Conservation (phyloP, 1,284 basidiomycete species). For the Fomitopsis schrenkii region DNA sequence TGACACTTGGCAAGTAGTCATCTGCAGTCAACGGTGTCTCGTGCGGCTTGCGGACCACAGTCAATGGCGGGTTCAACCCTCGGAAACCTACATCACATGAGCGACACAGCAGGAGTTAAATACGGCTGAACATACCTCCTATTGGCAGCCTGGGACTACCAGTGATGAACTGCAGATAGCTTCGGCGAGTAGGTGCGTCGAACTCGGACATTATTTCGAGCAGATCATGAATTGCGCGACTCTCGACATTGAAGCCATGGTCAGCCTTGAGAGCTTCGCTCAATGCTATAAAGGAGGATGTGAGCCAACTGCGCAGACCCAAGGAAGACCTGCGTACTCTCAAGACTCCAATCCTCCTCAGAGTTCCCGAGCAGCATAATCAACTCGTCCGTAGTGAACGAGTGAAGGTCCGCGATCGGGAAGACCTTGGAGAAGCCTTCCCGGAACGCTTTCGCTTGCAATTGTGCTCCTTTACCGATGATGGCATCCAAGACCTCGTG, state of each 20-base stretch:
- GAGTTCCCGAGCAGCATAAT: slow-evolving; percentile 92
- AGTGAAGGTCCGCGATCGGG: slow-evolving; percentile 84
- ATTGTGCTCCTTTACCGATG: slow-evolving; percentile 69
- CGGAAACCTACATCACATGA: slow-evolving; percentile 72
- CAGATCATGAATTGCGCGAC: slow-evolving; percentile 84
- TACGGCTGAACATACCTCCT: slow-evolving; percentile 56
- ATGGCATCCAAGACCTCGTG: slow-evolving; percentile 77
- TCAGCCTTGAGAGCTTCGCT: slow-evolving; percentile 93
- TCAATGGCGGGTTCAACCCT: slow-evolving; percentile 90
- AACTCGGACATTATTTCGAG: slow-evolving; percentile 86
- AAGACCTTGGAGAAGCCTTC: slow-evolving; percentile 95
- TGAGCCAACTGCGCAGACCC: slow-evolving; percentile 5
- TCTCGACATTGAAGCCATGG: slow-evolving; percentile 96
- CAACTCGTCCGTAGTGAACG: slow-evolving; percentile 93
- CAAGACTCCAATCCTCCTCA: slow-evolving; percentile 90
- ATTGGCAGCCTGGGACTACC: slow-evolving; percentile 94
- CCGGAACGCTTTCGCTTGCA: slow-evolving; percentile 82
- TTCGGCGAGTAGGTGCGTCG: slow-evolving; percentile 69
- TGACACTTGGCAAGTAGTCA: slow-evolving; percentile 95
- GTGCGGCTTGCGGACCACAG: slow-evolving; percentile 96
- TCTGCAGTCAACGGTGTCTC: slow-evolving; percentile 88
- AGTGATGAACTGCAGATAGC: slow-evolving; percentile 96
- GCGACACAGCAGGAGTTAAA: neutral
- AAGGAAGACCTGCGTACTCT: slow-evolving; percentile 57
- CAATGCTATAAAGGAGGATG: slow-evolving; percentile 54